Evolutionary conservation across 2,329 filamentous ascomycete species (phyloP).

Genomic region (Tolypocladium cylindrosporum): DNA sequence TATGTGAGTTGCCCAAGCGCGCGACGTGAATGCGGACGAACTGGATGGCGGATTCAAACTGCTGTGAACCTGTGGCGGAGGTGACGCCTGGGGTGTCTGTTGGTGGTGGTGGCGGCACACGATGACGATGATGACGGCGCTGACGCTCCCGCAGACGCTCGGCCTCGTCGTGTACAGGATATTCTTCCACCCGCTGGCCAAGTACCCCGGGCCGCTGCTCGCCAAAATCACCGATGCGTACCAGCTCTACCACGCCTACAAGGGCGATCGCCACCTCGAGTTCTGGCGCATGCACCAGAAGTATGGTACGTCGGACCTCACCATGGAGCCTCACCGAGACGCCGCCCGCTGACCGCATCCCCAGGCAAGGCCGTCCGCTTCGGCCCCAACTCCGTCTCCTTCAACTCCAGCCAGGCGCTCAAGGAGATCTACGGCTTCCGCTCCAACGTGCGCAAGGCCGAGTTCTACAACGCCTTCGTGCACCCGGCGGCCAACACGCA

Average conservation of each 20-base stretch:
- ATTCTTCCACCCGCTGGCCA: constrained; percentile 54
- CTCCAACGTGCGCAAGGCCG: constrained; percentile 54
- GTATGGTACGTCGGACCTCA: constrained; percentile 44
- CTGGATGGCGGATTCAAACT: too few species aligned
- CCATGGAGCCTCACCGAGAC: neutral
- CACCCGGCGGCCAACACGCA: constrained; percentile 64
- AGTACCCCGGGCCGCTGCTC: constrained; percentile 54
- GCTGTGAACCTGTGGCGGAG: neutral
- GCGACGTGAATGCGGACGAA: neutral
- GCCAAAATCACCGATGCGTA: constrained; percentile 55
- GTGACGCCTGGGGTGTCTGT: neutral
- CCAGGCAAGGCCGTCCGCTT: constrained; percentile 61
- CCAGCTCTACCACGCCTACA: constrained; percentile 64
- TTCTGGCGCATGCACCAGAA: constrained; percentile 60
- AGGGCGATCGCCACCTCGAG: constrained; percentile 64
- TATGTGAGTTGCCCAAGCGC: constrained; percentile 26
- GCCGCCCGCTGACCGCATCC: neutral
- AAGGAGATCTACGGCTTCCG: constrained; percentile 57
- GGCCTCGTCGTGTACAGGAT: constrained; percentile 44
- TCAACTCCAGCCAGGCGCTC: constrained; percentile 63
- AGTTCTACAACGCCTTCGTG: constrained; percentile 65
- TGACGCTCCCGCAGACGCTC: constrained; percentile 18
- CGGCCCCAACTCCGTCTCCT: constrained; percentile 65
- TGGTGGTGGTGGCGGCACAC: neutral
- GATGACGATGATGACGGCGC: neutral